Base-by-base conservation (phyloP, 768 basidiomycete species). In the Mycena latifolia region DNA sequence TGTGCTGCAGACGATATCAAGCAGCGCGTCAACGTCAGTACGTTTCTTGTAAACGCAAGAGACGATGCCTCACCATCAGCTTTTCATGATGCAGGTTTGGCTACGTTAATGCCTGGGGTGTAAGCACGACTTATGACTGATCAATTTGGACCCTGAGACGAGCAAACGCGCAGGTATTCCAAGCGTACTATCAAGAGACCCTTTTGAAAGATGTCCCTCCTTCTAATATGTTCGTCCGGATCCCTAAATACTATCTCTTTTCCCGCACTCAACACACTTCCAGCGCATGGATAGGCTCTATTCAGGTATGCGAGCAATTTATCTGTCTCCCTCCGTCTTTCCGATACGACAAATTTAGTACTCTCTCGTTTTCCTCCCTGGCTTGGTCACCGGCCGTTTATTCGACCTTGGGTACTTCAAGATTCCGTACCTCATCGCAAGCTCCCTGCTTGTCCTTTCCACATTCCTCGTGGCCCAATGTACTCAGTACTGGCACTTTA, bases 221-320 rank as follows among this genome's bases (percentile, higher is more conserved):
- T 3, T 72, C 71, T 18, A 56, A 65, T n/a, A 72, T 72, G 71
- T 72, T 25, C 15, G 66, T 48, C 6, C 41, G 10, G 8, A 39
- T 50, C 28, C 27, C 37, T 4, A n/a, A n/a, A n/a, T 27, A 6
- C n/a, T 15, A 6, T 18, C 25, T n/a, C 2, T 27, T 28, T 54
- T 3, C 5, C 28, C 8, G 5, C 20, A 11, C 50, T 24, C 33
- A 48, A 52, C 15, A 15, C 41, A 24, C 12, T 33, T 17, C 29
- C 58, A 87, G 86, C 25, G 84, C 86, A 48, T 88, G 86, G 87
- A 88, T 88, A 14, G 86, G 87, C 17, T 88, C 87, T 7, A 67
- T 82, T n/a, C 86, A 88, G 76, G 86, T 83, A 50, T 4, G 71
- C 65, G 17, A 3, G 25, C 11, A 25, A 2, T 18, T 63, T 25